Evolutionary conservation across 495 filamentous ascomycete species (phyloP), one percentile per base, ranked within the genome.

Genomic region (Neurospora cerealis): DNA sequence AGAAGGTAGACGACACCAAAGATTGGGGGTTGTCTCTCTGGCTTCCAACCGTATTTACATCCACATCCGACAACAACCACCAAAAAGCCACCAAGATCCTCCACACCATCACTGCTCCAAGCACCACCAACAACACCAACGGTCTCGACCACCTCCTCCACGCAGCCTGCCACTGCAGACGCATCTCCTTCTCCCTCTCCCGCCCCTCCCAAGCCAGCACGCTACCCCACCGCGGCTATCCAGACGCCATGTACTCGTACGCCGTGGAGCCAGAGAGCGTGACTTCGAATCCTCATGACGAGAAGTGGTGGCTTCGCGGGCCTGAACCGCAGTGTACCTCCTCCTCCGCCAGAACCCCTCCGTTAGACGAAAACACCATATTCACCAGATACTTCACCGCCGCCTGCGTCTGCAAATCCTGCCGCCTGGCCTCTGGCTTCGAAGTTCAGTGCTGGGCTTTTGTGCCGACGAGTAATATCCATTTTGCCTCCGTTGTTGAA

Each of bases 401-500:
- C 5, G 86, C 87, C n/a, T 93, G 91, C 78, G 84, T 85, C 0
- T 93, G 91, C 79, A 80, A 78, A 5, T 87, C 87, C 3, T 94
- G 92, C 80, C 87, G 91, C 36, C 79, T 88, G 11, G 80, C 82
- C 5, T 87, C 87, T 5, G 92, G 91, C 4, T 91, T 89, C 77
- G 91, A 93, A 69, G 87, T 91, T 70, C 89, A 91, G 74, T 79
- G 85, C 10, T 94, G 92, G 91, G 85, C 89, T 0, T 93, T 93
- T 74, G 80, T 92, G 19, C 91, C 91, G 5, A 86, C 85, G 70
- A 79, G 80, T 10, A 91, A 92, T 75, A 89, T 93, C 74, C 80
- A 82, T 70, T 83, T 89, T 38, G 41, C 46, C 2, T 28, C 21
- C 48, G 48, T 60, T 54, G 72, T 72, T 48, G 15, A 71, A 74